Evolutionary conservation across 495 filamentous ascomycete species (phyloP).

Genomic region (Penicillium goetzii): DNA sequence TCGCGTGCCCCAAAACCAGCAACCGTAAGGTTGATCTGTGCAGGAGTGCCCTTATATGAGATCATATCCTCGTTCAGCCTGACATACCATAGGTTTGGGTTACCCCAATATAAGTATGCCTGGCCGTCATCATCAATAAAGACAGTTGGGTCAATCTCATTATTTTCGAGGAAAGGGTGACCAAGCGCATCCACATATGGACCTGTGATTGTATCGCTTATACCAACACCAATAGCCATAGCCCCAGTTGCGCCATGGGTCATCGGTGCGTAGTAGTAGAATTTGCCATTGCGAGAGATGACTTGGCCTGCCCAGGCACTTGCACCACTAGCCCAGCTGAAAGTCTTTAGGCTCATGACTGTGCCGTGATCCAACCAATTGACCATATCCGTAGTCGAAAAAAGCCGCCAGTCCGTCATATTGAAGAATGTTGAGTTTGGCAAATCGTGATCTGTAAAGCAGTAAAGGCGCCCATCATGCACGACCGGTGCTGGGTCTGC

Average conservation of each 20-base stretch:
- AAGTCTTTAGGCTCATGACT: constrained; percentile 22
- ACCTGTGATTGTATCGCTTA: constrained; percentile 33
- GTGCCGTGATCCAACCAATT: constrained; percentile 36
- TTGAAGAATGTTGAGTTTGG: constrained; percentile 29
- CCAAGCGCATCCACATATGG: constrained; percentile 37
- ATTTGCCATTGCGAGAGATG: constrained; percentile 34
- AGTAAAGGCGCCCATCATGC: constrained; percentile 32
- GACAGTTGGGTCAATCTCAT: constrained; percentile 35
- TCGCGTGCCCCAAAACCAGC: constrained; percentile 16
- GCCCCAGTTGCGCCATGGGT: constrained; percentile 21
- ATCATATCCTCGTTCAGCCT: constrained; percentile 39
- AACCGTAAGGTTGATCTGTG: constrained; percentile 23
- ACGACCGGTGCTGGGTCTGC: constrained; percentile 37
- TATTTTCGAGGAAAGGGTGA: constrained; percentile 30
- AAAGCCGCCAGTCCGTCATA: constrained; percentile 36
- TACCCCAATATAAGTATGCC: constrained; percentile 33
- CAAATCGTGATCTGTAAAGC: constrained; percentile 38
- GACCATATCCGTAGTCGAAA: constrained; percentile 36
- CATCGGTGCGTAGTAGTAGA: constrained; percentile 37
- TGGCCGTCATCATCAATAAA: constrained; percentile 33
- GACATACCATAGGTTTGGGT: constrained; percentile 33
- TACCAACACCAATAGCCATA: constrained; percentile 34
- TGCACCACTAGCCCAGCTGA: constrained; percentile 18
- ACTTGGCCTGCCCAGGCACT: constrained; percentile 31
- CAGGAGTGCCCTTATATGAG: constrained; percentile 29